Evolutionary conservation across 306 rosid genomes (phyloP), one percentile per base, ranked within the genome.

Genomic region (Heteromeles arbutifolia): DNA sequence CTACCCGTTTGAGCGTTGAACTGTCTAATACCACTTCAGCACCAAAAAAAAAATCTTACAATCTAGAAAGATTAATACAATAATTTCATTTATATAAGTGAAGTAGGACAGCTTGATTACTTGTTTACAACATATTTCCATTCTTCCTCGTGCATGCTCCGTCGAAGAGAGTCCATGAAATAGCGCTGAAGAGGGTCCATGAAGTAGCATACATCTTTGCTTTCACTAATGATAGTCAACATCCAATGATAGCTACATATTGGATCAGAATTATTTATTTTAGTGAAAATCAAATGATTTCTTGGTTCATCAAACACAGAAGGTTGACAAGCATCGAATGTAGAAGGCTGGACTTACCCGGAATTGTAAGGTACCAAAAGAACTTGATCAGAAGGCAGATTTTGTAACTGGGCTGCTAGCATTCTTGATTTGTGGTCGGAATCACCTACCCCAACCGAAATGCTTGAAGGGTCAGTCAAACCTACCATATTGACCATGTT

Each of bases 101-200:
- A 57, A 3, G 29, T 24, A 53, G 74, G 54, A 44, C 25, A 53
- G 53, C 13, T 32, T 19, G 11, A 65, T 65, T 53, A 71, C 75
- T 53, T 71, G 64, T 71, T 71, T 52, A 71, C 65, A 32, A 34
- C 48, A 71, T 53, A 71, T 54, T 71, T 71, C 75, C 75, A 71
- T 52, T 71, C 75, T 71, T 71, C 75, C 75, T 71, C 65, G 21
- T 45, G 28, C 65, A 32, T 71, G 75, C 75, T 71, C 13, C 64
- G 64, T 31, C 75, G 75, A 13, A 71, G 75, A 53, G 75, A 61
- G 75, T 71, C 75, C 75, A 71, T 71, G 64, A 71, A 71, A 71
- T 71, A 71, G 21, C 75, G 14, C 34, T 53, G 75, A 53, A 71
- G 75, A 7, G 75, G 75, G 48, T 71, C 75, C 65, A 71, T 7